Percentiles rank a stretch among this genome's conserved stretches.
Evolutionary conservation across 169 alveolate genomes (phyloP).

Genomic region (Theileria annulata): DNA sequence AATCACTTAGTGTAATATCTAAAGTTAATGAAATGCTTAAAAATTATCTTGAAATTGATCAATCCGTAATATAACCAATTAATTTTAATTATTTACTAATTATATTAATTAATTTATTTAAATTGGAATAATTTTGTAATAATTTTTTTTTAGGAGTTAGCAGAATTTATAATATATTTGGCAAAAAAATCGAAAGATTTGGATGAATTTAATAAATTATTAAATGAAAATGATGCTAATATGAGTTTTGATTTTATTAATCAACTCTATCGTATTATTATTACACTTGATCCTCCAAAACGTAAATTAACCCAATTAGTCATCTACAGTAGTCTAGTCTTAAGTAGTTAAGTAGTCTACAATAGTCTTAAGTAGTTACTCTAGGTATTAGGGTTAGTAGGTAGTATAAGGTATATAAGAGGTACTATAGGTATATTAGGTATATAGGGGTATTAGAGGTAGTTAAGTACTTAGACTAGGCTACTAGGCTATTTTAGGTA

Average conservation of each 20-base stretch:
- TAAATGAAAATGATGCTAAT: constrained; percentile 64
- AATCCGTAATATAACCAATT: constrained; percentile 33
- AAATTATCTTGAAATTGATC: constrained; percentile 64
- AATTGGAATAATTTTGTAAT: background rate
- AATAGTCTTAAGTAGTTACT: no score
- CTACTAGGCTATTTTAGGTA: no score
- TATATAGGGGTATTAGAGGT: no score
- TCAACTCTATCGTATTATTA: constrained; percentile 48
- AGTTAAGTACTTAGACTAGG: no score
- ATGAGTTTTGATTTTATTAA: constrained; percentile 45
- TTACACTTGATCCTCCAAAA: constrained; percentile 41
- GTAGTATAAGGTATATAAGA: no score
- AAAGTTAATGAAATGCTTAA: constrained; percentile 59
- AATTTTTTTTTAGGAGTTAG: constrained; percentile 66
- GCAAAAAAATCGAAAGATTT: constrained; percentile 47
- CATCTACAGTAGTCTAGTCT: no score
- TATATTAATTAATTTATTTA: background rate
- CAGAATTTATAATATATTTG: constrained; percentile 57
- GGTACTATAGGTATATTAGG: no score
- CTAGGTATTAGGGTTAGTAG: no score
- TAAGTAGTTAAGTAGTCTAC: no score
- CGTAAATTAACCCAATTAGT: background rate
- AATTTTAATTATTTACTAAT: background rate
- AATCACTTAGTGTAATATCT: constrained; percentile 42
- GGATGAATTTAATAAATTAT: constrained; percentile 40